Evolutionary conservation across 208 protist genomes (phyloP).

Genomic region (Lotmaria passim): DNA sequence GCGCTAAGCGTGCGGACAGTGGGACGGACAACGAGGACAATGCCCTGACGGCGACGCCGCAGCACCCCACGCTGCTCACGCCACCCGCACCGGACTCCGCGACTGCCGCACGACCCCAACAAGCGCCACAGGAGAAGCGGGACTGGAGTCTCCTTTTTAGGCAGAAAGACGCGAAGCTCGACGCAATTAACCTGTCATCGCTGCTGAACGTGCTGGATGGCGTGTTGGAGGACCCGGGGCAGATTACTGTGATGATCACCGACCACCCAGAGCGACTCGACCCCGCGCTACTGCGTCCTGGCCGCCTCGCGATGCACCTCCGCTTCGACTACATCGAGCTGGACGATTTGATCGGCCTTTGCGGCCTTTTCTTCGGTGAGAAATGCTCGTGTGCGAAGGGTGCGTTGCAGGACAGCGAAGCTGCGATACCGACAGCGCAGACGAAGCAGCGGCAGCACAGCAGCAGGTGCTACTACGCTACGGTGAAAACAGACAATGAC

Average conservation of each 20-base stretch:
- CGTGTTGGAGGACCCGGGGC: constrained; percentile 25
- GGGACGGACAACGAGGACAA: background rate
- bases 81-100: too few species aligned
- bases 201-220: constrained; percentile 36
- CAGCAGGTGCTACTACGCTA: background rate
- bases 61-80: background rate
- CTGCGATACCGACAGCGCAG: background rate
- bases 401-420: background rate
- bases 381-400: background rate
- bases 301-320: constrained; percentile 26
- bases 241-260: constrained; percentile 30
- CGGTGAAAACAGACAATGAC: background rate
- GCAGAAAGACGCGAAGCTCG: background rate
- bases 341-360: constrained; percentile 15
- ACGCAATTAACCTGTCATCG: constrained; percentile 18
- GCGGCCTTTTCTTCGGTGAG: constrained; percentile 26
- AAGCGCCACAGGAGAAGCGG: too few species aligned
- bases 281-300: constrained; percentile 36
- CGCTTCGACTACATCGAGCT: constrained; percentile 38
- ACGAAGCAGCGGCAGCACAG: background rate
- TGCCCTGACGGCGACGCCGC: background rate
- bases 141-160: background rate
- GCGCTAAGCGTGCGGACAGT: background rate
- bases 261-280: constrained; percentile 34
- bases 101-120: too few species aligned